phyloP scores from a whole-genome alignment of 371 early-diverging fungal species.

The Umbelopsis sp. region DNA sequence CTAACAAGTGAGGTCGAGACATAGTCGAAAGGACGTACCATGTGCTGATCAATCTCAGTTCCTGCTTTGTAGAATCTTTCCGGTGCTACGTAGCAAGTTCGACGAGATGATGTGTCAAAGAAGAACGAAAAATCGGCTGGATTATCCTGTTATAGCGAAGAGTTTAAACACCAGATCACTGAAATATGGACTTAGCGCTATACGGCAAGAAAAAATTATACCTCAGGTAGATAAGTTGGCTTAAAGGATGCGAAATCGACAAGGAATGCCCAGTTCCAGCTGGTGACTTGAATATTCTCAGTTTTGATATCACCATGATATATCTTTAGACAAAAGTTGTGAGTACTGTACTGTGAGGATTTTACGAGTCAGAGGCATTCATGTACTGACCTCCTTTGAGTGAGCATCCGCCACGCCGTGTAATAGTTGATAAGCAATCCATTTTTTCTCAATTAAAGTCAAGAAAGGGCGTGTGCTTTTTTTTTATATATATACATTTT shows the following conservation, averaged over 20 bases:
- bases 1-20: neutral
- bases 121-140: slow-evolving; percentile 95
- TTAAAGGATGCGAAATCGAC: slow-evolving; percentile 92
- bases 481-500: neutral
- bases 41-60: slow-evolving; percentile 63
- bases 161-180: no score
- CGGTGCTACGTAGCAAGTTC: slow-evolving; percentile 94
- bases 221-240: slow-evolving; percentile 90
- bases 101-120: slow-evolving; percentile 87
- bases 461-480: slow-evolving; percentile 92
- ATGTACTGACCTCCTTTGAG: slow-evolving; percentile 48
- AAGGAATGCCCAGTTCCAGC: slow-evolving; percentile 93
- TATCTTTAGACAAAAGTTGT: slow-evolving; percentile 21
- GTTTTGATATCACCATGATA: slow-evolving; percentile 38
- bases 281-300: slow-evolving; percentile 75
- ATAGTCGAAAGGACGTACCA: slow-evolving; percentile 34
- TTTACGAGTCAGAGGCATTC: no score
- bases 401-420: slow-evolving; percentile 81
- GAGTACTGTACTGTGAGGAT: neutral
- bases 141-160: slow-evolving; percentile 66
- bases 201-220: slow-evolving; percentile 22
- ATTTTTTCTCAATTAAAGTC: slow-evolving; percentile 83
- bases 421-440: slow-evolving; percentile 91
- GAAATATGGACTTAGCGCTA: neutral
- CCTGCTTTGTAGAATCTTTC: slow-evolving; percentile 88